A percentile compares a stretch with the other conserved stretches of the same genome.
Conservation (phyloP, 75 land plant genomes). For the Selaginella moellendorffii region DNA sequence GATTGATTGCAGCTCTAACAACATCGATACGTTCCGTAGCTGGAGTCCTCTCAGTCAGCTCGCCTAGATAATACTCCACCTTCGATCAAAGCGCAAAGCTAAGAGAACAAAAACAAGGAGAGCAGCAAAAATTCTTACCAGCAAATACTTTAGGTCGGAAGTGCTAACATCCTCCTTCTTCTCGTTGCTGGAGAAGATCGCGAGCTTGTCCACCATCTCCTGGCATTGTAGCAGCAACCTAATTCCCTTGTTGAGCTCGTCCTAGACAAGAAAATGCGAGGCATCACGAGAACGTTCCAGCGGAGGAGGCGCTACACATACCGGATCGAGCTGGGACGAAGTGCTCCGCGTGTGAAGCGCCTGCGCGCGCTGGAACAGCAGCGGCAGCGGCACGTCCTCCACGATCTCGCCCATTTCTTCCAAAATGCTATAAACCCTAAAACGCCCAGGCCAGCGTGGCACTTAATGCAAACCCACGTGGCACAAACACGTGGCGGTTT, state of each 20-base stretch:
- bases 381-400: constrained; percentile 60
- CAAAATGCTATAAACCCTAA: too few relatives aligned
- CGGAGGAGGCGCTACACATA: too few relatives aligned
- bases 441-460: too few relatives aligned
- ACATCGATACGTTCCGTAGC: constrained; percentile 46
- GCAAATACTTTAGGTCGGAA: constrained; percentile 70
- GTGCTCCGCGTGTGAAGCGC: constrained; percentile 38
- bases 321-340: constrained; percentile 46
- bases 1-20: constrained; percentile 49
- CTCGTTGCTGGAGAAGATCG: constrained; percentile 81
- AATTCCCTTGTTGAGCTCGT: constrained; percentile 41
- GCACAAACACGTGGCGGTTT: too few relatives aligned
- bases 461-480: too few relatives aligned
- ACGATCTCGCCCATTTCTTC: constrained; percentile 25
- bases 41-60: constrained; percentile 57
- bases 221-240: constrained; percentile 37
- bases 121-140: constrained; percentile 36
- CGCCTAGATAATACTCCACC: constrained; percentile 80
- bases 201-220: constrained; percentile 58
- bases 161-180: constrained; percentile 84
- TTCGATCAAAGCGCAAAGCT: constrained; percentile 9
- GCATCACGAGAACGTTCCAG: too few relatives aligned
- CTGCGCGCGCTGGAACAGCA: constrained; percentile 67
- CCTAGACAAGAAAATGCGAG: constrained; percentile 36
- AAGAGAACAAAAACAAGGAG: background rate